phyloP scores from a whole-genome alignment of 2,329 filamentous ascomycete species.

The Fusarium chaquense region DNA sequence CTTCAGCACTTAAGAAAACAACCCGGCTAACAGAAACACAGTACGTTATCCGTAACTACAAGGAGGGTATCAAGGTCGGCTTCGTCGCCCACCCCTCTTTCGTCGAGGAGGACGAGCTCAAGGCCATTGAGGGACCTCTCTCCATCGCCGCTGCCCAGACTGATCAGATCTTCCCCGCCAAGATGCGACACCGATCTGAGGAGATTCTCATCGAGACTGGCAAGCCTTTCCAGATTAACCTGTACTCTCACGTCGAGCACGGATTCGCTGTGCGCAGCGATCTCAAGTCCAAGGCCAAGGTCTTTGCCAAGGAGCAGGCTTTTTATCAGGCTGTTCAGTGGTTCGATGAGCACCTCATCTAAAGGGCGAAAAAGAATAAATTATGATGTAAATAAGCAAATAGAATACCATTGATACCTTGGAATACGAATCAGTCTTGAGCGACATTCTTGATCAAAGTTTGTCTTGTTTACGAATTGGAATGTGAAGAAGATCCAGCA shows the following conservation, averaged over 20 bases:
- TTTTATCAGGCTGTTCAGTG: slow-evolving; percentile 81
- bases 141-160: slow-evolving; percentile 73
- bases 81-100: slow-evolving; percentile 75
- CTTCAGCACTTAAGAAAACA: rapidly evolving
- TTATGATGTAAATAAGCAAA: slow-evolving; percentile 1
- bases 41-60: slow-evolving; percentile 77
- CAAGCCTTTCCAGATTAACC: slow-evolving; percentile 73
- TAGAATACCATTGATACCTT: neutral
- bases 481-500: neutral
- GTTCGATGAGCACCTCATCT: slow-evolving; percentile 69
- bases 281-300: slow-evolving; percentile 60
- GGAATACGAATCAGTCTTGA: neutral
- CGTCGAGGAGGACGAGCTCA: slow-evolving; percentile 69
- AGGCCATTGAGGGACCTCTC: slow-evolving; percentile 66
- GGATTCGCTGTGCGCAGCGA: slow-evolving; percentile 81
- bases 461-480: slow-evolving; percentile 8
- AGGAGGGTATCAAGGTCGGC: slow-evolving; percentile 66
- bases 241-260: slow-evolving; percentile 77
- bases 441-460: slow-evolving; percentile 1
- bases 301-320: slow-evolving; percentile 82
- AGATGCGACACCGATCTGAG: slow-evolving; percentile 69
- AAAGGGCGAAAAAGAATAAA: neutral
- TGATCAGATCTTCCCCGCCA: slow-evolving; percentile 69
- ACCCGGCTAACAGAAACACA: slow-evolving; percentile 45
- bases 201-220: slow-evolving; percentile 65